Conservation (phyloP, 1,284 basidiomycete species). For the Tilletia walkeri region DNA sequence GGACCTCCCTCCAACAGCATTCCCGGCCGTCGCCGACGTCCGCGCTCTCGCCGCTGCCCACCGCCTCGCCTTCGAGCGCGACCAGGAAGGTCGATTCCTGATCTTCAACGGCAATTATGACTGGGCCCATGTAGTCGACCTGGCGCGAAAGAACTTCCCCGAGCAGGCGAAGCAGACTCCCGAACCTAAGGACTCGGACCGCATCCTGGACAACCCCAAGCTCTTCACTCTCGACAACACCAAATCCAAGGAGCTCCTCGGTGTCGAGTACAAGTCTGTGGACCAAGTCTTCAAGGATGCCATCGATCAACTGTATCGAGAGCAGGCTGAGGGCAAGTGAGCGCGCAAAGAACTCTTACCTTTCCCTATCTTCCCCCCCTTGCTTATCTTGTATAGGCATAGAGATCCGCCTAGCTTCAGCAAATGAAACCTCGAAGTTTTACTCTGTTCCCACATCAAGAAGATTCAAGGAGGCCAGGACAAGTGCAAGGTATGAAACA, state of each 20-base stretch:
- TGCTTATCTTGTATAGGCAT: no score
- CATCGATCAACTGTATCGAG: slow-evolving; percentile 2
- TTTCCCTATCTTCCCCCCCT: no score
- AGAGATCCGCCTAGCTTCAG: no score
- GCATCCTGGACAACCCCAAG: slow-evolving; percentile 30
- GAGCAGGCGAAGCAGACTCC: slow-evolving; percentile 37
- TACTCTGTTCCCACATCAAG: no score
- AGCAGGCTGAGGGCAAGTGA: slow-evolving; percentile 7
- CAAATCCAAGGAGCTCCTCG: slow-evolving; percentile 60
- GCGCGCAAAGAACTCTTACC: background rate
- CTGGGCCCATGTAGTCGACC: slow-evolving; percentile 39
- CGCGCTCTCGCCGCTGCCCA: slow-evolving; percentile 5
- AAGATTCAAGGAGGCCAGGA: no score
- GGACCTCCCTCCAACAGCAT: slow-evolving; percentile 13
- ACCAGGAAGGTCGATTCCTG: slow-evolving; percentile 11
- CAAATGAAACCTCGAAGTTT: no score
- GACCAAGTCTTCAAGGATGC: slow-evolving; percentile 50
- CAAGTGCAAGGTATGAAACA: no score
- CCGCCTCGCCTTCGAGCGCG: slow-evolving; percentile 14
- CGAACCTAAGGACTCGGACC: slow-evolving; percentile 38
- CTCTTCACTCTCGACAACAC: slow-evolving; percentile 46
- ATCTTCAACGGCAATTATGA: slow-evolving; percentile 18
- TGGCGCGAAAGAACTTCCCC: slow-evolving; percentile 34
- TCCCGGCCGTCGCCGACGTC: slow-evolving; percentile 2
- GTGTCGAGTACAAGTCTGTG: slow-evolving; percentile 60